Evolutionary conservation across 495 filamentous ascomycete species (phyloP).

Genomic region (Penicillium verhagenii): DNA sequence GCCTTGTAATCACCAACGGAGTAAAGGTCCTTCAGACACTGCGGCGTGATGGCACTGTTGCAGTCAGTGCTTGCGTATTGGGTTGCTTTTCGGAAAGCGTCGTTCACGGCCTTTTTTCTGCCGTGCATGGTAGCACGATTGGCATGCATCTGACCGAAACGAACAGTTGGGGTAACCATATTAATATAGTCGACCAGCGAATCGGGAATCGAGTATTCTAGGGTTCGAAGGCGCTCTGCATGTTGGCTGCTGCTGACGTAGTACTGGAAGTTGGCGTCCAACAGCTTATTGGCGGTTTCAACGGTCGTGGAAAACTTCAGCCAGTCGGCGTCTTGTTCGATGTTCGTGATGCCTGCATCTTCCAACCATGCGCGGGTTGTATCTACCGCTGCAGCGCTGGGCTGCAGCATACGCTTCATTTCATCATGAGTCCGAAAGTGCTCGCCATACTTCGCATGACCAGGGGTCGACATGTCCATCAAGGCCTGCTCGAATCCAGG

Average conservation of each 20-base stretch:
- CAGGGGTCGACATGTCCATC: constrained; percentile 60
- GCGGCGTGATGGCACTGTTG: constrained; percentile 52
- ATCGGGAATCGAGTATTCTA: constrained; percentile 58
- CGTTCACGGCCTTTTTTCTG: constrained; percentile 25
- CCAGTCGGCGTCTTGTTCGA: constrained; percentile 59
- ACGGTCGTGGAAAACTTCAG: constrained; percentile 57
- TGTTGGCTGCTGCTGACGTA: constrained; percentile 43
- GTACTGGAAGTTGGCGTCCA: constrained; percentile 57
- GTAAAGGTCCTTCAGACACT: constrained; percentile 61
- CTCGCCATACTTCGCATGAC: constrained; percentile 56
- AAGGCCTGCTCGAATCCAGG: constrained; percentile 61
- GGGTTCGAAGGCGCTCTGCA: constrained; percentile 53
- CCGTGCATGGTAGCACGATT: constrained; percentile 33
- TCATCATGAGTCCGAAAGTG: constrained; percentile 57
- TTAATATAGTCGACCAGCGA: constrained; percentile 47
- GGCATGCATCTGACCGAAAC: constrained; percentile 49
- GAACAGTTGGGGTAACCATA: constrained; percentile 56
- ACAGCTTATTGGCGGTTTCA: constrained; percentile 50
- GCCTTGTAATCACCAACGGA: constrained; percentile 54
- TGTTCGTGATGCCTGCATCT: constrained; percentile 43
- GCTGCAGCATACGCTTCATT: constrained; percentile 52
- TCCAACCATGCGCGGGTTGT: constrained; percentile 51
- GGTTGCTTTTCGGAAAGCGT: constrained; percentile 14
- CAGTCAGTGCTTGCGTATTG: constrained; percentile 28
- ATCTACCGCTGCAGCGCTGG: constrained; percentile 40